These are phyloP conservation scores for Cyclostephanos tholiformis DNA, from an alignment of 108 stramenopile species.

Conservation along the genomic window DNA sequence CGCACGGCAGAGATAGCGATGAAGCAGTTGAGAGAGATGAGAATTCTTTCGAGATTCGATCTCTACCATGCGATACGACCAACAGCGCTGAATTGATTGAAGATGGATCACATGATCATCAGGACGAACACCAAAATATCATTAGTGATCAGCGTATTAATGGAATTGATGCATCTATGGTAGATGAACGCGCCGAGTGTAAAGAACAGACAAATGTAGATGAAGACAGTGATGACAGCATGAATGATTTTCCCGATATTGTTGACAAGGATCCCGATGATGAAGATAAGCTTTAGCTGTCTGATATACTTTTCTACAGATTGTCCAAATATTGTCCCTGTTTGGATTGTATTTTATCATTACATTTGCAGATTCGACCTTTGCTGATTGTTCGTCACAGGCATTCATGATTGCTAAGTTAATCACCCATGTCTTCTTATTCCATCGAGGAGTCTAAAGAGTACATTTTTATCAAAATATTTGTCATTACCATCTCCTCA, in stretches of 20 bases:
- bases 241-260: conserved; percentile 52
- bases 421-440: too few relatives aligned
- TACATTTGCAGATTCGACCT: too few relatives aligned
- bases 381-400: too few relatives aligned
- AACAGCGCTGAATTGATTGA: not conserved
- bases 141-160: not conserved
- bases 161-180: not conserved
- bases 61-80: not conserved
- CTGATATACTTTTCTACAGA: too few relatives aligned
- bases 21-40: not conserved
- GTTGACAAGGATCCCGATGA: conserved; percentile 50
- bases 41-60: not conserved
- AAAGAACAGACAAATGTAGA: conserved; percentile 25
- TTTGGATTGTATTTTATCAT: not conserved
- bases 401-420: too few relatives aligned
- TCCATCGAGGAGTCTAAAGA: too few relatives aligned
- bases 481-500: too few relatives aligned
- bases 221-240: conserved; percentile 25
- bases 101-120: not conserved
- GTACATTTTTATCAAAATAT: too few relatives aligned
- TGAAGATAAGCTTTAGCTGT: conserved; percentile 37
- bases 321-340: not conserved
- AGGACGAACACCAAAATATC: not conserved
- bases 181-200: not conserved
- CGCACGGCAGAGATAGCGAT: too few relatives aligned